Evolutionary conservation across 75 land plant species (phyloP), one percentile per base, ranked within the genome.

Genomic region (Pinus albicaulis): DNA sequence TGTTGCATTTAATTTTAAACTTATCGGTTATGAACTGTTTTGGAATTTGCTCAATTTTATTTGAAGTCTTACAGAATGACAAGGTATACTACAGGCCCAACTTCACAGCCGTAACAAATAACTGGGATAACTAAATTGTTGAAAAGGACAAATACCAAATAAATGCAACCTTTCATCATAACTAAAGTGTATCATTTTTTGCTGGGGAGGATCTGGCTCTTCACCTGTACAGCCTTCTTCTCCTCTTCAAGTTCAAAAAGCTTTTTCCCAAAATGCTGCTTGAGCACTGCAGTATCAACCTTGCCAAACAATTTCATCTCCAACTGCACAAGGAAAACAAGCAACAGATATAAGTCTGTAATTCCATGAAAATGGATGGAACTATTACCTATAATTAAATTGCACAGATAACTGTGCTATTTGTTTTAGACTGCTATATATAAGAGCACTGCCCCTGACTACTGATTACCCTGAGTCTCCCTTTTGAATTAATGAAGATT

Each of bases 211-310:
- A 71, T 25, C 22, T 53, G 17, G 53, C 61, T 19, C 61, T 28
- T 57, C 53, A 92, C 99, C 98, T 98, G 92, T 23, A 98, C 89
- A 73, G 76, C 44, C 76, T 88, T 86, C 74, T 98, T 98, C 87
- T 95, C 98, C 41, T 98, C 94, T 82, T 98, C 99, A 62, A 95
- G 85, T 72, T 98, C 99, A 77, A 81, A 34, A 58, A 98, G 83
- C 76, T 98, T 98, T 82, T 91, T 95, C 74, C 95, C 92, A 83
- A 95, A 98, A 64, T 98, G 99, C 74, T 95, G 99, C 85, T 92
- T 95, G 57, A 95, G 87, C 44, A 86, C 90, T 25, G 77, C 74
- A 4, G 95, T 83, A 59, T 91, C 96, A 73, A 75, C 60, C 8
- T 82, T 89, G 55, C 85, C 92, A 84, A 91, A 82, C 66, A 80